Evolutionary conservation across 1,139 yeast species (phyloP).

Genomic region (Meyerozyma sp.): DNA sequence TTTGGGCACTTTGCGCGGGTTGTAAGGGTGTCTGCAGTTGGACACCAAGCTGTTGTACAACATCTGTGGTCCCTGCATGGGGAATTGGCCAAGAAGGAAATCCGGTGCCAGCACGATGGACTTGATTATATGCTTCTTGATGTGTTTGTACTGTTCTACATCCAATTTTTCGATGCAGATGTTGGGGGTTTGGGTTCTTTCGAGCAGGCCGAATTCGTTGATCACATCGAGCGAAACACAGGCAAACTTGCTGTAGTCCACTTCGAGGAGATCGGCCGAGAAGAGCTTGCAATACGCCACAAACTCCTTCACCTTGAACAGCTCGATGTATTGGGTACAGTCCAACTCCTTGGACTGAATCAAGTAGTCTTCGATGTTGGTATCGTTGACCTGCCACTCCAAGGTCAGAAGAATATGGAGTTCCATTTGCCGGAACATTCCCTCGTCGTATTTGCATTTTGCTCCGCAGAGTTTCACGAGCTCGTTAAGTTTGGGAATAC

Average conservation of each 20-base stretch:
- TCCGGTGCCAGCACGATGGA: slow-evolving; percentile 30
- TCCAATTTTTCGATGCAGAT: slow-evolving; percentile 13
- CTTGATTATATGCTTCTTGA: slow-evolving; percentile 27
- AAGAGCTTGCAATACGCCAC: slow-evolving; percentile 33
- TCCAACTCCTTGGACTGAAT: slow-evolving; percentile 22
- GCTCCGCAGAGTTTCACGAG: slow-evolving; percentile 58
- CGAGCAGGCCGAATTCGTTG: slow-evolving; percentile 29
- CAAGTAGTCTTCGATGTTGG: slow-evolving; percentile 50
- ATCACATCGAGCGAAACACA: slow-evolving; percentile 31
- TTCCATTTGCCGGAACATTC: slow-evolving; percentile 57
- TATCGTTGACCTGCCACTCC: slow-evolving; percentile 58
- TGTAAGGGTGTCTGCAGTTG: slow-evolving; percentile 3
- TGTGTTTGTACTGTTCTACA: slow-evolving; percentile 19
- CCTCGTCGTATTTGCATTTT: slow-evolving; percentile 50
- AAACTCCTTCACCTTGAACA: slow-evolving; percentile 35
- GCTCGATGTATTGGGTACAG: slow-evolving; percentile 14
- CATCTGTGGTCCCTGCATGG: slow-evolving; percentile 32
- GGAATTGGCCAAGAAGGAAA: slow-evolving; percentile 26
- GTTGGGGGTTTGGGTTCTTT: slow-evolving; percentile 10
- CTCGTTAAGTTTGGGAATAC: slow-evolving; percentile 61
- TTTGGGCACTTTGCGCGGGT: neutral
- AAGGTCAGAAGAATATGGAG: slow-evolving; percentile 52
- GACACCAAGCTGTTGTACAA: slow-evolving; percentile 6
- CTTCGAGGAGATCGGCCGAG: slow-evolving; percentile 31
- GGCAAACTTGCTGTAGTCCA: slow-evolving; percentile 27